Evolutionary conservation across 140 eudicot species (phyloP).

Genomic region (Anethum foeniculum): DNA sequence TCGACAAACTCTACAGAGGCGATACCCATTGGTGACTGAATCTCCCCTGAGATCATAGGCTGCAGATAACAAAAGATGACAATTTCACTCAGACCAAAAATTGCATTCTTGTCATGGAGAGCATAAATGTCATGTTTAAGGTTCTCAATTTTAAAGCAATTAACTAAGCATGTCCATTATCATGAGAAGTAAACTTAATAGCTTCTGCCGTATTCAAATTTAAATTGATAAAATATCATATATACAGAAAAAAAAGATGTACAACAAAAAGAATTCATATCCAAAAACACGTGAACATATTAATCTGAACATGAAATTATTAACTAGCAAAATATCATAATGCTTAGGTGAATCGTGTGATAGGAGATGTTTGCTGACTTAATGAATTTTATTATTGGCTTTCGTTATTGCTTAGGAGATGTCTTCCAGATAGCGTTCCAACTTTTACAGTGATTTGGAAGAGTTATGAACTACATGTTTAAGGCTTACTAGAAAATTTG

Average conservation of each 20-base stretch:
- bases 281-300: neutral
- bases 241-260: neutral
- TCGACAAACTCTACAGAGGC: slow-evolving; percentile 85
- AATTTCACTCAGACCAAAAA: neutral
- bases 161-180: neutral
- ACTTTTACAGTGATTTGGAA: neutral
- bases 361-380: neutral
- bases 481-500: neutral
- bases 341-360: neutral
- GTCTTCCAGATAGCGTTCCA: neutral
- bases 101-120: neutral
- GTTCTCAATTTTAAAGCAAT: neutral
- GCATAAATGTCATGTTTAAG: neutral
- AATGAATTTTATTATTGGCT: neutral
- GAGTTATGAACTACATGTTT: neutral
- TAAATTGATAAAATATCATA: neutral
- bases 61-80: slow-evolving; percentile 23
- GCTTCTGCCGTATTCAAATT: neutral
- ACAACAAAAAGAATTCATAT: neutral
- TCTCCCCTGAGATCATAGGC: slow-evolving; percentile 87
- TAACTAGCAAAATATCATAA: neutral
- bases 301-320: neutral
- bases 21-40: slow-evolving; percentile 77
- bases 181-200: neutral
- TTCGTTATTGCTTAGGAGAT: neutral